Percentiles rank a stretch among this genome's conserved stretches.
Conservation (phyloP, 768 basidiomycete genomes). For the Crepidotus variabilis region DNA sequence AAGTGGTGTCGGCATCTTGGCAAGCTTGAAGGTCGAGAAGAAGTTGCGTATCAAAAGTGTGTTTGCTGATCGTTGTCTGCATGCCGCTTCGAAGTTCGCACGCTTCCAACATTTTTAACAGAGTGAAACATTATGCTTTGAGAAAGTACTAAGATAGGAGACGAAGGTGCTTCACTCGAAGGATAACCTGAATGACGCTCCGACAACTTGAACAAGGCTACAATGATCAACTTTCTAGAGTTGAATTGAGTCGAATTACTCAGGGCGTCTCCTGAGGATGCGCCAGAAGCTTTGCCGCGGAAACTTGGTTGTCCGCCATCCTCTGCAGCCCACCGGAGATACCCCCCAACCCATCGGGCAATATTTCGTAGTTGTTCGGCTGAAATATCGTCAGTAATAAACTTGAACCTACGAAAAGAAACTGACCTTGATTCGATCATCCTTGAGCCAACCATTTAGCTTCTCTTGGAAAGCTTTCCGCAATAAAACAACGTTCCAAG, state of each 20-base stretch:
- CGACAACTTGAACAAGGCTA: too few species aligned
- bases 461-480: constrained; percentile 11
- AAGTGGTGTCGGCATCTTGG: too few species aligned
- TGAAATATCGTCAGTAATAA: constrained; percentile 11
- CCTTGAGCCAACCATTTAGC: constrained; percentile 13
- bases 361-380: constrained; percentile 40
- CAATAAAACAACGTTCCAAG: constrained; percentile 7
- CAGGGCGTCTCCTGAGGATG: constrained; percentile 33
- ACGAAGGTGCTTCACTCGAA: too few species aligned
- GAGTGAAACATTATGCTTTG: too few species aligned
- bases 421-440: constrained; percentile 20
- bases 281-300: constrained; percentile 41
- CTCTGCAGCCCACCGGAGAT: constrained; percentile 37
- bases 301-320: constrained; percentile 35
- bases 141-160: too few species aligned
- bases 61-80: too few species aligned
- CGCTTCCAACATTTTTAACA: too few species aligned
- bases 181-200: too few species aligned
- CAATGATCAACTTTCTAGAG: neutral
- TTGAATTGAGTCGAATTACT: neutral
- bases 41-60: too few species aligned
- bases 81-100: too few species aligned
- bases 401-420: neutral
- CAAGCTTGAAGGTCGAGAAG: too few species aligned
- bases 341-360: constrained; percentile 42